A percentile compares a stretch with the other conserved stretches of the same genome.
Evolutionary conservation across 2,329 filamentous ascomycete genomes (phyloP).

Genomic region (Myriosclerotinia scirpicola): DNA sequence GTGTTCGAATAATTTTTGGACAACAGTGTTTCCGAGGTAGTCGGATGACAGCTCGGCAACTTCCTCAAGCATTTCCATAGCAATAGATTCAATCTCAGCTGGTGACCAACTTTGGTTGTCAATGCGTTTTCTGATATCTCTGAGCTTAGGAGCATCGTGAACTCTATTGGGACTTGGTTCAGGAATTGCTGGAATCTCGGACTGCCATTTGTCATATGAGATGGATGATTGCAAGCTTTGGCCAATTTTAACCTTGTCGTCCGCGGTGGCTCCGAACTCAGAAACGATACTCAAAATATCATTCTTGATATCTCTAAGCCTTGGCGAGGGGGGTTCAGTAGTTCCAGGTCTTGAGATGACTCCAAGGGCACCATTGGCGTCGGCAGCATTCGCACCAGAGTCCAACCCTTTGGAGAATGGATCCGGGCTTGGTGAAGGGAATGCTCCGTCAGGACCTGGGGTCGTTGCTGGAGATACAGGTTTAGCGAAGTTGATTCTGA

Average conservation of each 20-base stretch:
- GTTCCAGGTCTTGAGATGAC: slow-evolving; percentile 46
- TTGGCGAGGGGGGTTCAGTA: slow-evolving; percentile 64
- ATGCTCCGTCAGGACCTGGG: slow-evolving; percentile 82
- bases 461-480: slow-evolving; percentile 88
- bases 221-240: slow-evolving; percentile 75
- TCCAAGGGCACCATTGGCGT: slow-evolving; percentile 42
- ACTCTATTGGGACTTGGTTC: slow-evolving; percentile 87
- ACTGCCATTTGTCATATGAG: slow-evolving; percentile 66
- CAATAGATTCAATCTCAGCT: slow-evolving; percentile 88
- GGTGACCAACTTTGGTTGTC: slow-evolving; percentile 88
- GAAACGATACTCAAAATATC: slow-evolving; percentile 85
- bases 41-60: slow-evolving; percentile 94
- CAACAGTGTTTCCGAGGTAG: slow-evolving; percentile 98
- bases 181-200: slow-evolving; percentile 84
- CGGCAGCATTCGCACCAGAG: slow-evolving; percentile 45
- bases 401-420: slow-evolving; percentile 63
- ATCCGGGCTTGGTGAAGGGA: slow-evolving; percentile 88
- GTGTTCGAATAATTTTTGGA: slow-evolving; percentile 97
- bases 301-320: slow-evolving; percentile 72
- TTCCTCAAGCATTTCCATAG: slow-evolving; percentile 91
- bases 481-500: slow-evolving; percentile 96
- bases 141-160: slow-evolving; percentile 89
- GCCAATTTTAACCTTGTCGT: slow-evolving; percentile 72
- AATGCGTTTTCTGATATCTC: slow-evolving; percentile 95
- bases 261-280: slow-evolving; percentile 81